Percentiles rank a stretch among this genome's conserved stretches.
Evolutionary conservation across 1,139 yeast species (phyloP).

Genomic region (Candida sp.): DNA sequence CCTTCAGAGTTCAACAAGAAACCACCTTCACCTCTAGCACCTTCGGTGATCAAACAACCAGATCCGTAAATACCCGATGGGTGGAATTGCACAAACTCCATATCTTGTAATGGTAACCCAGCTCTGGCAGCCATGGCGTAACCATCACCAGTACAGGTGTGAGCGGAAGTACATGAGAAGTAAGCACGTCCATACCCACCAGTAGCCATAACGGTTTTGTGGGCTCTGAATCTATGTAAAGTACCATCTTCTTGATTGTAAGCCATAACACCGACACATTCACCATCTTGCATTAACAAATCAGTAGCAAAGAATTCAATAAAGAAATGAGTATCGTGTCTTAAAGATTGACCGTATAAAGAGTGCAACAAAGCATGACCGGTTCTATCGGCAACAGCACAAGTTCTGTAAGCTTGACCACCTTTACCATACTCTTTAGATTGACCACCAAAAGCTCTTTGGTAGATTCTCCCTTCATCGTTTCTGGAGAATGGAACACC

Average conservation of each 20-base stretch:
- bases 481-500: constrained; percentile 99
- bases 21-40: constrained; percentile 99
- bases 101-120: constrained; percentile 95
- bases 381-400: constrained; percentile 99
- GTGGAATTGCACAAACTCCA: constrained; percentile 98
- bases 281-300: constrained; percentile 92
- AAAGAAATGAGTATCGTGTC: constrained; percentile 97
- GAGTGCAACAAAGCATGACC: constrained; percentile 98
- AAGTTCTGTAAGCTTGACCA: constrained; percentile 98
- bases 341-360: constrained; percentile 91
- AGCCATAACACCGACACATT: constrained; percentile 95
- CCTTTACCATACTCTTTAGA: constrained; percentile 94
- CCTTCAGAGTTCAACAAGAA: constrained; percentile 94
- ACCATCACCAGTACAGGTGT: constrained; percentile 99
- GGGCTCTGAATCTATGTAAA: constrained; percentile 95
- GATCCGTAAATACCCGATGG: constrained; percentile 99
- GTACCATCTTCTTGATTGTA: constrained; percentile 99
- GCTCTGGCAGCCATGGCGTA: constrained; percentile 98
- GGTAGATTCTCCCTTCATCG: constrained; percentile 95
- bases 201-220: constrained; percentile 94
- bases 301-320: constrained; percentile 97
- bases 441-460: constrained; percentile 99
- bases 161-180: constrained; percentile 99
- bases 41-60: constrained; percentile 98
- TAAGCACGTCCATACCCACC: constrained; percentile 99